These are phyloP conservation scores for Ophiognomonia clavigignenti-juglandacearum DNA, from an alignment of 2,329 filamentous ascomycete species.

Conservation along the genomic window DNA sequence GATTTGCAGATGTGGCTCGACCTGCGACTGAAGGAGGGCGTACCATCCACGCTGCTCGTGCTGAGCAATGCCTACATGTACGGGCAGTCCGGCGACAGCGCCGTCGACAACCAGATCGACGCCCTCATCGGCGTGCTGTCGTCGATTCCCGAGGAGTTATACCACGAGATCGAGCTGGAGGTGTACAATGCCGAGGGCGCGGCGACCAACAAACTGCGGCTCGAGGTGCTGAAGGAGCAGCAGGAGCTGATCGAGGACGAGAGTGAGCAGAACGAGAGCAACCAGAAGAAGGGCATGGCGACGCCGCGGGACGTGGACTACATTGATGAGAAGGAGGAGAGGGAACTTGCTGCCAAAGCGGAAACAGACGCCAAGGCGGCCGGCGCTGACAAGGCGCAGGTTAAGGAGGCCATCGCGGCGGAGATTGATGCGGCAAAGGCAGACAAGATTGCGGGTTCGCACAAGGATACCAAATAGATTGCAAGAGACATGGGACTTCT, in stretches of 20 bases:
- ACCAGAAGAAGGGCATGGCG: slow-evolving; percentile 67
- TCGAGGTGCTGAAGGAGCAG: slow-evolving; percentile 97
- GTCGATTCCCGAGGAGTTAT: slow-evolving; percentile 94
- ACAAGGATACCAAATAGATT: slow-evolving; percentile 28
- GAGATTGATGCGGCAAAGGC: slow-evolving; percentile 47
- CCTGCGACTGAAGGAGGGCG: slow-evolving; percentile 84
- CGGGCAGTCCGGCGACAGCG: slow-evolving; percentile 68
- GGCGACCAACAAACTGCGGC: slow-evolving; percentile 96
- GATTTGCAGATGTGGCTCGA: slow-evolving; percentile 94
- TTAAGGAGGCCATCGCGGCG: slow-evolving; percentile 49
- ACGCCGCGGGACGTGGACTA: slow-evolving; percentile 82
- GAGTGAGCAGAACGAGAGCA: slow-evolving; percentile 83
- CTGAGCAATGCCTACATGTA: slow-evolving; percentile 98
- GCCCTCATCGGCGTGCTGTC: slow-evolving; percentile 88
- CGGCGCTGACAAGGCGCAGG: slow-evolving; percentile 40
- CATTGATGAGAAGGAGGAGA: slow-evolving; percentile 91
- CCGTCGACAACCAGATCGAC: slow-evolving; percentile 86
- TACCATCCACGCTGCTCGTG: slow-evolving; percentile 93
- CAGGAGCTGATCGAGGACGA: slow-evolving; percentile 97
- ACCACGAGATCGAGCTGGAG: slow-evolving; percentile 99
- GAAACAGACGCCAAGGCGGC: slow-evolving; percentile 28
- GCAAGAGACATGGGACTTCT: neutral
- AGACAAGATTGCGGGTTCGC: slow-evolving; percentile 22
- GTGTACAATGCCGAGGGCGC: slow-evolving; percentile 95
- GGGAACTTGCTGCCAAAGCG: slow-evolving; percentile 41